Base-by-base conservation (phyloP, 208 protist genomes). In the Polymyxa betae region DNA sequence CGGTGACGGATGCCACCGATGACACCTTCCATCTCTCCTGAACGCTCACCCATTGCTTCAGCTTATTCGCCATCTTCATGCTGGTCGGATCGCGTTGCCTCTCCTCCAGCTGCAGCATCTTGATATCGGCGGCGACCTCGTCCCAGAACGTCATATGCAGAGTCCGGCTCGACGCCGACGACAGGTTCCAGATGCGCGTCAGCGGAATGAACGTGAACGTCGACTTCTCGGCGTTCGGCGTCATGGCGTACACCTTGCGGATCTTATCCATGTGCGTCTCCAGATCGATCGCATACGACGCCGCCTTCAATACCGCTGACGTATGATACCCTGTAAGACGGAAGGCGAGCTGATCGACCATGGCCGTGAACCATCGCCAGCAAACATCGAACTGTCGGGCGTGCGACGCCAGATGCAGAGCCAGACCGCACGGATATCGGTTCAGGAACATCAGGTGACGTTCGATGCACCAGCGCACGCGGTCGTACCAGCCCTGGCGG, bases 121-220 rank as follows among this genome's bases (percentile, higher is more conserved):
- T 82, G 72, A 82, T 82, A 82, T 82, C 72, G 5, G 16, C 16
- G n/a, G 72, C n/a, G n/a, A 82, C 40, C 16, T 82, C 72, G 72
- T 82, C 72, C 72, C 72, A 82, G 72, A 82, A 82, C n/a, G 5
- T n/a, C 40, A 45, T 5, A 12, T 82, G 5, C 35, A 35, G 16
- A 5, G n/a, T 5, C n/a, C 72, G 5, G 40, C 35, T 45, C n/a
- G 72, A 12, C 12, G 16, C 40, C 5, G 72, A 82, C n/a, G 72
- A 82, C 72, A 82, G n/a, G n/a, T 43, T 82, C 72, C 72, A 82
- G n/a, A 82, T 82, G 5, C 72, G 5, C 12, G 40, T 43, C 5
- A 82, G n/a, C n/a, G 72, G 72, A 43, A 82, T 43, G 72, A 82
- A 82, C 16, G 72, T 82, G 72, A 82, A 82, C 72, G 72, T 82